phyloP scores from a whole-genome alignment of 2,329 filamentous ascomycete genomes.

The Paraconiothyrium sp. region DNA sequence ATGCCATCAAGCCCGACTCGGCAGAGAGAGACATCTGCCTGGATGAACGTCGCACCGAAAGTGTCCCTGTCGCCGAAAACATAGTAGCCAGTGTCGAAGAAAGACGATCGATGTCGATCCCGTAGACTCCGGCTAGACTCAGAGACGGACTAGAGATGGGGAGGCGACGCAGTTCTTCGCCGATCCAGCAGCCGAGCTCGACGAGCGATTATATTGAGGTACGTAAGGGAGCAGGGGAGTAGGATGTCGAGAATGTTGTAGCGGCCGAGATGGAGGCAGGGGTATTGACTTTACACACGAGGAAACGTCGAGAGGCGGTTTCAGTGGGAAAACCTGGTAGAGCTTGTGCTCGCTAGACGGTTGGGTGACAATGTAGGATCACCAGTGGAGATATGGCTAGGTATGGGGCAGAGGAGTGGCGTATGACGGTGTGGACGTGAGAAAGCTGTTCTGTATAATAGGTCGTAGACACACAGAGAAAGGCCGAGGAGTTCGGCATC shows the following conservation, averaged over 20 bases:
- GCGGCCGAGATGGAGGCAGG: background rate
- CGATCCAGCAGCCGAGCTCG: slow-evolving; percentile 3
- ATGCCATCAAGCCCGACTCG: background rate
- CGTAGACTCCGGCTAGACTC: background rate
- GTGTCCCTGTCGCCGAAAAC: background rate
- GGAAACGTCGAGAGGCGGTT: no score
- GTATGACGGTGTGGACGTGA: slow-evolving; percentile 3
- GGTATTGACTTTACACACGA: no score
- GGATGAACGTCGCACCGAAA: background rate
- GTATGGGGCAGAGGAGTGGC: background rate
- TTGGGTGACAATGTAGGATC: background rate
- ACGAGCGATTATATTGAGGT: background rate
- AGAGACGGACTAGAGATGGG: background rate
- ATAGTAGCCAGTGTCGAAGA: background rate
- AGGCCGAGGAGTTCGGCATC: background rate
- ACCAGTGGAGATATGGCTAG: no score
- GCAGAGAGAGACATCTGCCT: background rate
- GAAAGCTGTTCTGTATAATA: background rate
- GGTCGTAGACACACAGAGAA: background rate
- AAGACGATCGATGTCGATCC: background rate
- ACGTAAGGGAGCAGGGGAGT: background rate
- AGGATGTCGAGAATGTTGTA: background rate
- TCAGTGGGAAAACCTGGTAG: background rate
- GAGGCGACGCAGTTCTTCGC: background rate
- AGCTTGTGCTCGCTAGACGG: background rate